Base-by-base conservation (phyloP, 2,329 filamentous ascomycete species). In the Penicillium sp. region DNA sequence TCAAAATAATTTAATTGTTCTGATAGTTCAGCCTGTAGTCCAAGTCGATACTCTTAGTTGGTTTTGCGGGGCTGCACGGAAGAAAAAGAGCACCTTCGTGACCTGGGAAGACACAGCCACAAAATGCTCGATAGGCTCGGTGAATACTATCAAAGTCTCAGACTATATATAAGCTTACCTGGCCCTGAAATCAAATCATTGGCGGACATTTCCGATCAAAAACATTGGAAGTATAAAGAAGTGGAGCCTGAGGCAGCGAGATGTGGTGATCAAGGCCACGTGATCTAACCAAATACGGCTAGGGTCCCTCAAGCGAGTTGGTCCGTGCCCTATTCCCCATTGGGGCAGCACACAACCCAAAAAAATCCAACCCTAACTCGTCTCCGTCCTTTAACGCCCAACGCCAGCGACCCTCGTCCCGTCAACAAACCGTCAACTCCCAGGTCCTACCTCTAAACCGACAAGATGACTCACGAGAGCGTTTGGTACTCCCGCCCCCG, bases 401-500 rank as follows among this genome's bases (percentile, higher is more conserved):
- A 60, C 69, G 68, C 68, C 69, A 64, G 67, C 68, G 64, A 64
- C 64, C 63, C 62, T 61, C 62, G 62, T 66, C 66, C 63, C 67
- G 62, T 57, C 66, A 68, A 68, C 68, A 70, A 64, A 61, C 66
- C 68, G 67, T 67, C 65, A 67, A 65, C 62, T 59, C 58, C 63
- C 59, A 59, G 56, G 56, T 61, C 61, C 65, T 59, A 61, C 65
- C 63, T 61, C 64, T 67, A 73, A 74, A 76, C 65, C 69, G 77
- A 79, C 80, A 88, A 75, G 75, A 90, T 90, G 87, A 87, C 87
- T 80, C 88, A 90, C 92, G 93, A 97, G 85, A 92, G 89, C 77
- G 92, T 97, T 83, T 99, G 93, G 92, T 96, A 95, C 88, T 96
- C 92, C 76, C 92, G 94, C 80, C 94, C 94, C 76, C 89, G 92